Base-by-base conservation (phyloP, 2,329 filamentous ascomycete genomes). In the Fonsecaea nubica region DNA sequence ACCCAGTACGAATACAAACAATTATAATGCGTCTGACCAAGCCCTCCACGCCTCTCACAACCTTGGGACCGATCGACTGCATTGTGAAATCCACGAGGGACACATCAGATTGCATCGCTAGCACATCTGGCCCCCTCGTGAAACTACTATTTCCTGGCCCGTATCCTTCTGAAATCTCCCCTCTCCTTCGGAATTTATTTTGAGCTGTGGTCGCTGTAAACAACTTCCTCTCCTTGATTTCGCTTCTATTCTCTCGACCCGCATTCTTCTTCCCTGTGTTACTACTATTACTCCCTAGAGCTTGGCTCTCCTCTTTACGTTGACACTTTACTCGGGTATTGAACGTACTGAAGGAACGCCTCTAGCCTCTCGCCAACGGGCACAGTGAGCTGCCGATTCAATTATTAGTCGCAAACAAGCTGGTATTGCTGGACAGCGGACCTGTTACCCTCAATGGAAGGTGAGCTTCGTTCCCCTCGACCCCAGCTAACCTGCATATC, bases 11-110 rank as follows among this genome's bases (percentile, higher is more conserved):
- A 10, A 8, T 15, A 36, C n/a, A 35, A 18, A 18, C 53, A 55
- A 9, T 32, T 35, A 33, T 4, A 55, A 21, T 55, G 53, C 53
- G 13, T 35, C 30, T 36, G 6, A 36, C 53, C 53, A 55, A 55
- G 30, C 53, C 53, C 35, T 30, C 35, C 53, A 55, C 53, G 30
- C 53, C 53, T 55, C 53, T 55, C 53, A 55, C 53, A 35, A 55
- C 33, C n/a, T 21, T 3, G 53, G 8, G 12, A 21, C 53, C 30
- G 33, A 36, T 55, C 53, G 30, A 55, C 33, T 30, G 36, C 36
- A 8, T 9, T 58, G 35, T 30, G 21, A 36, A 57, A 30, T 2
- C 25, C 38, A 58, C 56, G 30, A 58, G 56, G 15, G 38, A 25
- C 38, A 25, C 36, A 58, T 58, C 33, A 58, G 40, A 30, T 42